These are phyloP conservation scores for Boletellus dicymbophilus DNA, from an alignment of 1,284 basidiomycete species.

Conservation along the genomic window DNA sequence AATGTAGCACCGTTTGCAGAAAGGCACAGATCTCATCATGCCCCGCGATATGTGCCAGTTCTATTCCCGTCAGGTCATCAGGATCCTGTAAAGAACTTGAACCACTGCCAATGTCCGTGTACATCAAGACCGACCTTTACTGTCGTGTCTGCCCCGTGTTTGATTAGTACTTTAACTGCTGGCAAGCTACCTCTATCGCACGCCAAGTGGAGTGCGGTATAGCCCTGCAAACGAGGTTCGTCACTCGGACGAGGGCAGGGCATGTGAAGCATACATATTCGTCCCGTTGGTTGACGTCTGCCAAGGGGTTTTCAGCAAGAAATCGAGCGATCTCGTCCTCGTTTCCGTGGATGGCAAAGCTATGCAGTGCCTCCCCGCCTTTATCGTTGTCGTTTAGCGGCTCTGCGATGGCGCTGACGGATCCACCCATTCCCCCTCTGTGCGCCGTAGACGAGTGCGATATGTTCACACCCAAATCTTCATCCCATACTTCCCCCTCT, in stretches of 20 bases:
- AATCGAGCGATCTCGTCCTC: constrained; percentile 45
- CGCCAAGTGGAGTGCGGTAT: constrained; percentile 84
- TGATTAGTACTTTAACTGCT: constrained; percentile 62
- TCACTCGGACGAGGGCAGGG: not conserved
- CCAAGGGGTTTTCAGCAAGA: constrained; percentile 42
- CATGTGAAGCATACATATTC: constrained; percentile 58
- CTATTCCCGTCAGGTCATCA: constrained; percentile 65
- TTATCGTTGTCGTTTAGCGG: constrained; percentile 31
- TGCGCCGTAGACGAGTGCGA: constrained; percentile 32
- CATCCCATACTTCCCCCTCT: constrained; percentile 40
- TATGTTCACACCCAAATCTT: constrained; percentile 34
- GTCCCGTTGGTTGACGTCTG: constrained; percentile 48
- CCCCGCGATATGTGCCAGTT: constrained; percentile 68
- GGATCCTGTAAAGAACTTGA: constrained; percentile 54
- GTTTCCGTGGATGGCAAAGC: constrained; percentile 63
- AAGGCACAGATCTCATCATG: constrained; percentile 60
- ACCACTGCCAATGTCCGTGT: not conserved
- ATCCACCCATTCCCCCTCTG: constrained; percentile 55
- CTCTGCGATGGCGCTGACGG: constrained; percentile 65
- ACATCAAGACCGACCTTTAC: constrained; percentile 51
- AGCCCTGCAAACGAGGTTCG: constrained; percentile 56
- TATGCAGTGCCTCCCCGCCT: constrained; percentile 54
- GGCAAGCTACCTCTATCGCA: constrained; percentile 74
- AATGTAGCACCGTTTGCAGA: constrained; percentile 36
- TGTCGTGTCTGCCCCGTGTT: constrained; percentile 60